These are phyloP conservation scores for Glaciozyma antarctica DNA, from an alignment of 768 basidiomycete genomes.

Conservation along the genomic window DNA sequence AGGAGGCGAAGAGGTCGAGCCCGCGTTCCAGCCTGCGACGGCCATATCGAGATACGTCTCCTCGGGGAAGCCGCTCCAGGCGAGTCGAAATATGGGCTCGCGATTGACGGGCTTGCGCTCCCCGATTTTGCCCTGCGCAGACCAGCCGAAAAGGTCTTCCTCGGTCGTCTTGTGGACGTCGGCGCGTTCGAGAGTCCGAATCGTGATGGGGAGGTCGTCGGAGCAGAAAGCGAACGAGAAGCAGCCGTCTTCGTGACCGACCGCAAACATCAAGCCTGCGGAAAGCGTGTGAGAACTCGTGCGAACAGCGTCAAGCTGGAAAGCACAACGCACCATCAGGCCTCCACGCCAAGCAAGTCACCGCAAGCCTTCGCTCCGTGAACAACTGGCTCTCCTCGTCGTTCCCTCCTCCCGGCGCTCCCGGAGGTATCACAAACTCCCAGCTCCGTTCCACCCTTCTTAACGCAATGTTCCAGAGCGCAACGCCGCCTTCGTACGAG, in stretches of 20 bases:
- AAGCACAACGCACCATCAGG: conserved; percentile 44
- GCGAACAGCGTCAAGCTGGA: background rate
- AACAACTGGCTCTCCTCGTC: conserved; percentile 55
- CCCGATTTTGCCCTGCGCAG: conserved; percentile 23
- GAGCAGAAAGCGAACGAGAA: conserved; percentile 74
- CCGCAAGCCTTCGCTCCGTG: conserved; percentile 57
- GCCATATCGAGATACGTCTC: conserved; percentile 33
- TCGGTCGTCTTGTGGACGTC: conserved; percentile 44
- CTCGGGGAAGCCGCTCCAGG: conserved; percentile 71
- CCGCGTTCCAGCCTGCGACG: background rate
- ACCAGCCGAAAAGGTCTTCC: conserved; percentile 40
- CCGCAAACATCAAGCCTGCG: conserved; percentile 56
- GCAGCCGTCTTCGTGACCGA: conserved; percentile 71
- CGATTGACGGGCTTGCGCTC: conserved; percentile 37
- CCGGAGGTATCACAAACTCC: conserved; percentile 63
- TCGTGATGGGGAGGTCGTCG: conserved; percentile 65
- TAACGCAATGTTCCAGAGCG: conserved; percentile 42
- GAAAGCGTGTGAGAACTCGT: background rate
- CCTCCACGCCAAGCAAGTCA: conserved; percentile 62
- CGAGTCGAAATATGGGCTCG: conserved; percentile 76
- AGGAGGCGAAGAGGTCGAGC: conserved; percentile 38
- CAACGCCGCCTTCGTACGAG: conserved; percentile 41
- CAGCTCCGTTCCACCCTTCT: conserved; percentile 48
- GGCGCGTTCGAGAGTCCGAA: conserved; percentile 52
- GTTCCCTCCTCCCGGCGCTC: conserved; percentile 67